A percentile compares a stretch with the other conserved stretches of the same genome.
Evolutionary conservation across 176 grass and related monocot species (phyloP).

Genomic region (Avena insularis): DNA sequence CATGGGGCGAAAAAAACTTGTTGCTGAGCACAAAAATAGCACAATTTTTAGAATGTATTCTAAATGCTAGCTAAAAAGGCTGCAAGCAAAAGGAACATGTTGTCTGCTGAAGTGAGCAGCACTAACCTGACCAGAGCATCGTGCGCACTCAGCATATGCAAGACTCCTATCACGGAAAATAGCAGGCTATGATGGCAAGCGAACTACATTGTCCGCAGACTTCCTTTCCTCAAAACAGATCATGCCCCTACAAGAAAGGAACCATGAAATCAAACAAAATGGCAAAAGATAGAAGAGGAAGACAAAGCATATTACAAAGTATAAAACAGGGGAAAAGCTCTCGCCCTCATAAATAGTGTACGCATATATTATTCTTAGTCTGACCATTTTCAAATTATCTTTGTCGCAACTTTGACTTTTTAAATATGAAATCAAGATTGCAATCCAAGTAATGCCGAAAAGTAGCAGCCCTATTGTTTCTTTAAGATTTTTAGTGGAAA

Average conservation of each 20-base stretch:
- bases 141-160: slow-evolving; percentile 58
- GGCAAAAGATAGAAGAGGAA: no score
- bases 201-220: no score
- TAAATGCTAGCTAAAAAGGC: no score
- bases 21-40: slow-evolving; percentile 45
- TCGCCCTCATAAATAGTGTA: no score
- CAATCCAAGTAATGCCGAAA: neutral
- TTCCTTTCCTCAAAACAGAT: no score
- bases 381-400: neutral
- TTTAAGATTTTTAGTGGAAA: neutral
- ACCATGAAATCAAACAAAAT: no score
- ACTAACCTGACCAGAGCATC: slow-evolving; percentile 49
- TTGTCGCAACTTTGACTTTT: neutral
- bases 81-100: neutral
- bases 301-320: no score
- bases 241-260: no score
- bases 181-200: slow-evolving; percentile 76
- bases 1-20: no score
- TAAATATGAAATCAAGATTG: neutral
- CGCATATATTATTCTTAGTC: no score
- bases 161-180: slow-evolving; percentile 72
- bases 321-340: neutral
- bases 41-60: neutral
- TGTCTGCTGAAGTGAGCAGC: neutral
- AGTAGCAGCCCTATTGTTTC: neutral